Base-by-base conservation (phyloP, 441 rosid genomes). In the Erodium texanum region DNA sequence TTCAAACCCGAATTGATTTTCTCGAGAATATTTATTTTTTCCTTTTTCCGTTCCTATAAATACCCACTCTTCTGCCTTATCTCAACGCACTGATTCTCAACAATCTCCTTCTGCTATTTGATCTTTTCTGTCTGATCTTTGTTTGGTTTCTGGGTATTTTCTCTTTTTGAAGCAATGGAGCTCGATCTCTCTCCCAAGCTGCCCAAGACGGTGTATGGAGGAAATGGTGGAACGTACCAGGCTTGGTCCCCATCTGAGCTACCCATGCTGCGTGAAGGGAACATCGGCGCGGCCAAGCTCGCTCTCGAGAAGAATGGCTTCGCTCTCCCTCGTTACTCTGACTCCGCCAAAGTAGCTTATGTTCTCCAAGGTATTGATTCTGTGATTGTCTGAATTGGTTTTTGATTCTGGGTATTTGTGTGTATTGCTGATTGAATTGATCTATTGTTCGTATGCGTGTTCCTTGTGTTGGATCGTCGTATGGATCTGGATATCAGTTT, bases 251-350 rank as follows among this genome's bases (percentile, higher is more conserved):
- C 98, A 0, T 16, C 71, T 7, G 97, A 92, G 34, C 77, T 92
- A 16, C 86, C 92, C 0, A 92, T 90, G 98, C 80, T 93, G 2
- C 76, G 81, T 34, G 34, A 78, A 61, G 97, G 91, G 0, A 90
- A 86, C 79, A 90, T 92, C 20, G 97, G 93, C n/a, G 96, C 97
- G 0, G 87, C 93, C 10, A 92, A 86, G 74, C 93, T 92, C 61
- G 73, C 78, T 64, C 96, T 90, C 22, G 79, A 79, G 77, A 85
- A 86, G 78, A n/a, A 84, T 67, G 98, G 97, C 19, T 82, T 92
- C 66, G 96, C 91, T 70, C 83, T 87, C 29, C 98, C 97, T 75
- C 76, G 83, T 11, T 93, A 93, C 81, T 84, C 89, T 65, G 94
- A 93, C 74, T 93, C 96, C 22, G 74, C 90, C 0, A 90, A 84